Evolutionary conservation across 306 rosid species (phyloP).

Genomic region (Rosa rugosa): DNA sequence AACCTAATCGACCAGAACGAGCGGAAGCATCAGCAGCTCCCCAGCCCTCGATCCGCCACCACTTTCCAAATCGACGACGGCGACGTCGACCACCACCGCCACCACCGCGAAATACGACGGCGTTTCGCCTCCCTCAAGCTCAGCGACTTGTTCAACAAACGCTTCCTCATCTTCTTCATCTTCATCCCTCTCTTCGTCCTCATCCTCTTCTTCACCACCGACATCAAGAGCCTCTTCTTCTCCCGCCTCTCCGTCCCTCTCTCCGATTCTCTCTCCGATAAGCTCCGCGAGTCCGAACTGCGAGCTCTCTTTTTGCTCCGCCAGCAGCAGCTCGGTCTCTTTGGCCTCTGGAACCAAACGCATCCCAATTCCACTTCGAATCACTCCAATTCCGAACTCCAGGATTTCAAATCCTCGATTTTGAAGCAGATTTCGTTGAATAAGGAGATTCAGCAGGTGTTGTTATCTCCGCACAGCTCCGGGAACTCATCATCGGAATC

Average conservation of each 20-base stretch:
- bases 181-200: conserved; percentile 43
- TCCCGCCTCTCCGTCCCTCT: conserved; percentile 30
- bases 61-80: conserved; percentile 57
- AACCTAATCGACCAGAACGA: conserved; percentile 63
- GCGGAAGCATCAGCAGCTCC: conserved; percentile 39
- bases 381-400: conserved; percentile 27
- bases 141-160: conserved; percentile 34
- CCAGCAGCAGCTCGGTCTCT: conserved; percentile 57
- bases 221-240: conserved; percentile 50
- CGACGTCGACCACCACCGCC: neutral
- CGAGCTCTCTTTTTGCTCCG: conserved; percentile 74
- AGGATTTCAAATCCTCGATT: conserved; percentile 56
- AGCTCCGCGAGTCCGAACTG: conserved; percentile 73
- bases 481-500: conserved; percentile 39
- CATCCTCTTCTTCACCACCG: conserved; percentile 43
- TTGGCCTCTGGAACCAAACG: conserved; percentile 57
- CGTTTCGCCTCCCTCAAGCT: conserved; percentile 33
- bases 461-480: conserved; percentile 54
- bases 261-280: conserved; percentile 43
- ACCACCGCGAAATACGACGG: conserved; percentile 32
- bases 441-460: conserved; percentile 67
- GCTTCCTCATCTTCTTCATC: conserved; percentile 37
- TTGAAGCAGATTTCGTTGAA: conserved; percentile 66
- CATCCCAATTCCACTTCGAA: conserved; percentile 28
- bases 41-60: conserved; percentile 29